Percentiles rank a stretch among this genome's conserved stretches.
Evolutionary conservation across 805 yeast species (phyloP).

Genomic region (Myxozyma nipponensis): DNA sequence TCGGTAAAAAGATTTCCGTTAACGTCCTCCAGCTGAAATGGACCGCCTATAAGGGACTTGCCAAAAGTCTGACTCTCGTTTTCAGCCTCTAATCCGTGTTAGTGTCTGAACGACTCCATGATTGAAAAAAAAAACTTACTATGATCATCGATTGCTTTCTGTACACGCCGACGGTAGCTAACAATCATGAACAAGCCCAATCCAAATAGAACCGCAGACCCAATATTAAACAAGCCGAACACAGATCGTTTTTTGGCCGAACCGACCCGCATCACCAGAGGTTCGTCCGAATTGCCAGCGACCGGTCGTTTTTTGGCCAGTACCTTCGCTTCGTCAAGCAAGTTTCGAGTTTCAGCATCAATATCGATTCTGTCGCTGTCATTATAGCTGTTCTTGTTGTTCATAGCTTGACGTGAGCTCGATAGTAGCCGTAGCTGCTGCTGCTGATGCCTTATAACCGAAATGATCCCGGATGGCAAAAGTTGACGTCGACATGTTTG

Average conservation of each 20-base stretch:
- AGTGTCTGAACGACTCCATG: not conserved
- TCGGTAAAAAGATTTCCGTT: slow-evolving; percentile 74
- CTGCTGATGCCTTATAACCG: too few species aligned
- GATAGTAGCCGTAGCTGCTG: too few species aligned
- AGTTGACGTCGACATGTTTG: too few species aligned
- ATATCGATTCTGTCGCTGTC: not conserved
- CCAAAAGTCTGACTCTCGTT: slow-evolving; percentile 43
- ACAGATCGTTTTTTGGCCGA: slow-evolving; percentile 5
- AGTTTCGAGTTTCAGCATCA: slow-evolving; percentile 2
- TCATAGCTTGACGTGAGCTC: too few species aligned
- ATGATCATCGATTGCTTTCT: slow-evolving; percentile 15
- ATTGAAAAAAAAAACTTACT: slow-evolving; percentile 4
- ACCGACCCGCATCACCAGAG: slow-evolving; percentile 15
- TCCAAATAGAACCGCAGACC: slow-evolving; percentile 11
- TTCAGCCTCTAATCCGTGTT: slow-evolving; percentile 10
- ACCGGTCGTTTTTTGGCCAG: slow-evolving; percentile 8
- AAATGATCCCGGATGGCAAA: too few species aligned
- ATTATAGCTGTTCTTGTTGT: too few species aligned
- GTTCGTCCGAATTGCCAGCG: slow-evolving; percentile 2
- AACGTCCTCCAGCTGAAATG: slow-evolving; percentile 68
- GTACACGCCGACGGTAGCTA: slow-evolving; percentile 18
- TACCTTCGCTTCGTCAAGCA: slow-evolving; percentile 9
- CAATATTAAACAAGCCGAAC: slow-evolving; percentile 19
- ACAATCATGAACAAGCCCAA: slow-evolving; percentile 7
- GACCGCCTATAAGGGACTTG: slow-evolving; percentile 89